phyloP scores from a whole-genome alignment of 306 rosid species.

The Begonia masoniana region DNA sequence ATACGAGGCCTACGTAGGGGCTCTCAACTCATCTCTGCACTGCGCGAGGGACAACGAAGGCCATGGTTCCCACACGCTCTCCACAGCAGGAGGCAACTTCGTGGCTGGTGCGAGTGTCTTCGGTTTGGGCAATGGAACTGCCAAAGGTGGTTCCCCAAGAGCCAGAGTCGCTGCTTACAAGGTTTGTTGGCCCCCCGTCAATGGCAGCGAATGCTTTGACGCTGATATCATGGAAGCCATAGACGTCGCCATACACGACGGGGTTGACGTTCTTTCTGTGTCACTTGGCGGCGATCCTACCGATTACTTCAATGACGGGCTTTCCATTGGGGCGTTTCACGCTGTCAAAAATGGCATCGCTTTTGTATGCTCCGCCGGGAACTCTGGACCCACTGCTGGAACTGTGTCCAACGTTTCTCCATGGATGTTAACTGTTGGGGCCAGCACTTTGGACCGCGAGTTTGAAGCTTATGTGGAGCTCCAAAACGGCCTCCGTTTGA shows the following conservation, averaged over 20 bases:
- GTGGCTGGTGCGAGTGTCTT: conserved; percentile 34
- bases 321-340: conserved; percentile 52
- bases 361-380: conserved; percentile 49
- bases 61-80: conserved; percentile 76
- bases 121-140: conserved; percentile 54
- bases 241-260: conserved; percentile 59
- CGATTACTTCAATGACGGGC: conserved; percentile 17
- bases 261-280: conserved; percentile 53
- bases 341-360: conserved; percentile 39
- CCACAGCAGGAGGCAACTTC: conserved; percentile 53
- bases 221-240: conserved; percentile 47
- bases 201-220: conserved; percentile 28
- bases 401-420: conserved; percentile 45
- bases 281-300: conserved; percentile 28
- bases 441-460: conserved; percentile 56
- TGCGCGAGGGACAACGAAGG: conserved; percentile 37
- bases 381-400: conserved; percentile 32
- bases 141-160: conserved; percentile 67
- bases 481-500: conserved; percentile 25
- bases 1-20: conserved; percentile 3
- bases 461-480: conserved; percentile 32
- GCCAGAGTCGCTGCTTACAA: conserved; percentile 60
- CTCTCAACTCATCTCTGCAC: conserved; percentile 1
- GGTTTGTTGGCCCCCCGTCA: conserved; percentile 49
- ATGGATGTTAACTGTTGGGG: conserved; percentile 66